Conservation (phyloP, 2,329 filamentous ascomycete species). For the Hymenoscyphus albidus region DNA sequence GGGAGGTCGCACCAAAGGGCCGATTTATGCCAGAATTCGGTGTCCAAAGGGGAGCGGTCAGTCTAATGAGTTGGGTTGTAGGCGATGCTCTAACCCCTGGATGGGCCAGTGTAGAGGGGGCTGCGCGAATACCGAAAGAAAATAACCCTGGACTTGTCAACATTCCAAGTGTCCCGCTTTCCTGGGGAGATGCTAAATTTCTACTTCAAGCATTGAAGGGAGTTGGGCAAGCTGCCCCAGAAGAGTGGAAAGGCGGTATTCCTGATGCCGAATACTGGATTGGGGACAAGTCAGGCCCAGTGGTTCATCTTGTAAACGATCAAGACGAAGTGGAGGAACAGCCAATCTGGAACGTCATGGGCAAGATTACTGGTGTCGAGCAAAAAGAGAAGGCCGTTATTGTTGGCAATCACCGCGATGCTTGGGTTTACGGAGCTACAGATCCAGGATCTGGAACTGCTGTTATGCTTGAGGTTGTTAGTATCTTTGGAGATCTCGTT, state of each 20-base stretch:
- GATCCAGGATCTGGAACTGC: slow-evolving; percentile 87
- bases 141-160: slow-evolving; percentile 69
- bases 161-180: slow-evolving; percentile 85
- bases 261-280: slow-evolving; percentile 84
- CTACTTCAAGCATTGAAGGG: slow-evolving; percentile 74
- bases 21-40: slow-evolving; percentile 76
- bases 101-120: slow-evolving; percentile 66
- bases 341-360: slow-evolving; percentile 89
- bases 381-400: slow-evolving; percentile 79
- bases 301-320: slow-evolving; percentile 77
- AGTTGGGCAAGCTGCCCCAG: slow-evolving; percentile 63
- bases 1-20: slow-evolving; percentile 70
- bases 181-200: slow-evolving; percentile 83
- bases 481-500: slow-evolving; percentile 76
- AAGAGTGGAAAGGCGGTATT: slow-evolving; percentile 73
- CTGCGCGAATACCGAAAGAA: slow-evolving; percentile 63
- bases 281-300: slow-evolving; percentile 69
- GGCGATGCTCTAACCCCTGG: slow-evolving; percentile 93
- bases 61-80: slow-evolving; percentile 74
- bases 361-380: slow-evolving; percentile 78
- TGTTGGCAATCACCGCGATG: slow-evolving; percentile 89
- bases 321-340: slow-evolving; percentile 82
- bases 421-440: slow-evolving; percentile 83
- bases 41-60: slow-evolving; percentile 78
- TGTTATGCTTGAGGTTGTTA: slow-evolving; percentile 82